Percentiles rank a stretch among this genome's conserved stretches.
phyloP scores from a whole-genome alignment of 768 basidiomycete species.

The Daedalea quercina region DNA sequence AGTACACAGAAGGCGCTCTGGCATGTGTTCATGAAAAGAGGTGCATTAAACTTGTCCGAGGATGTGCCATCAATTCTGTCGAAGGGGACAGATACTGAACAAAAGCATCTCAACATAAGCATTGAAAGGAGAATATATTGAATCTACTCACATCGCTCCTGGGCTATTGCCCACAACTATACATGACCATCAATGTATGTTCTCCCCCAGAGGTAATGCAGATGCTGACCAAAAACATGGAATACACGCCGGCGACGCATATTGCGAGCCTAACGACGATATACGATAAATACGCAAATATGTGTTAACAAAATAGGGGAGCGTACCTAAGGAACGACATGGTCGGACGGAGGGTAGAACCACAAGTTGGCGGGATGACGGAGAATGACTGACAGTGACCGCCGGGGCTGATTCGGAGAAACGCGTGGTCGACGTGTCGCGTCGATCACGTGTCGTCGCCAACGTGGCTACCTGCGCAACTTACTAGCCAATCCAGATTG shows the following conservation, averaged over 20 bases:
- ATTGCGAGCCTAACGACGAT: constrained; percentile 36
- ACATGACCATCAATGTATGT: neutral
- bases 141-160: constrained; percentile 75
- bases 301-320: neutral
- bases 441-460: neutral
- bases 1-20: constrained; percentile 76
- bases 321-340: constrained; percentile 1
- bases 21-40: constrained; percentile 78
- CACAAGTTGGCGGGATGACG: too few species aligned
- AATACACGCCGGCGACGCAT: constrained; percentile 86
- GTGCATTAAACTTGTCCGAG: constrained; percentile 75
- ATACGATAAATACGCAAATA: too few species aligned
- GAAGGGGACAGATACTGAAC: constrained; percentile 78
- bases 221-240: constrained; percentile 76
- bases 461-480: neutral
- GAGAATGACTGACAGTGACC: too few species aligned
- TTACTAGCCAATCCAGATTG: neutral
- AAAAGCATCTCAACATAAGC: too few species aligned
- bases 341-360: neutral
- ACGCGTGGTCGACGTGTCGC: neutral
- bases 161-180: constrained; percentile 87
- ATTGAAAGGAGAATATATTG: neutral
- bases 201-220: neutral
- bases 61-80: constrained; percentile 54
- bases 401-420: too few species aligned